Evolutionary conservation across 306 rosid species (phyloP).

Genomic region (Acacia acuminata): DNA sequence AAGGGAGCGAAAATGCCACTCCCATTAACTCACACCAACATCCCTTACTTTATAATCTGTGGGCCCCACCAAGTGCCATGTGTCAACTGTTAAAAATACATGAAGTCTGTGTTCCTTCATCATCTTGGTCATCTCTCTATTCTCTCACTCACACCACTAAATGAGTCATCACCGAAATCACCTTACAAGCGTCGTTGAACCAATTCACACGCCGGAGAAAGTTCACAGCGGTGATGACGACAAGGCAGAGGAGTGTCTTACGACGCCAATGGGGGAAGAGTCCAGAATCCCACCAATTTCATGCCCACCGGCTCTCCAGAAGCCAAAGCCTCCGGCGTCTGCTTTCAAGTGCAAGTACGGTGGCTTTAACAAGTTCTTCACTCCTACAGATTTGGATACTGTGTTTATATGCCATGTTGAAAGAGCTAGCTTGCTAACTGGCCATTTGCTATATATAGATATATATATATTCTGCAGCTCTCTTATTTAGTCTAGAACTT

Average conservation of each 20-base stretch:
- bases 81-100: too few relatives aligned
- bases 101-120: too few relatives aligned
- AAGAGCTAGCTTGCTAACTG: slow-evolving; percentile 50
- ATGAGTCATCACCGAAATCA: slow-evolving; percentile 71
- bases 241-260: slow-evolving; percentile 35
- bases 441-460: neutral
- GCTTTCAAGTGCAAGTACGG: slow-evolving; percentile 55
- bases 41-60: too few relatives aligned
- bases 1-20: too few relatives aligned
- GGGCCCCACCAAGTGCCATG: too few relatives aligned
- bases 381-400: slow-evolving; percentile 70
- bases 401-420: slow-evolving; percentile 62
- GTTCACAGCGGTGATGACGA: neutral
- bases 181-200: slow-evolving; percentile 59
- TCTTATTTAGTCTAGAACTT: neutral
- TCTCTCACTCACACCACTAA: neutral
- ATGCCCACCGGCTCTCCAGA: slow-evolving; percentile 82
- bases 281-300: slow-evolving; percentile 51
- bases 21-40: too few relatives aligned
- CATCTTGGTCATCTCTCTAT: too few relatives aligned
- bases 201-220: slow-evolving; percentile 43
- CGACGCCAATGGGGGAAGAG: slow-evolving; percentile 68
- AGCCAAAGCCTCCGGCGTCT: slow-evolving; percentile 56
- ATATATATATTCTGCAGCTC: too few relatives aligned
- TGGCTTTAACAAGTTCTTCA: slow-evolving; percentile 55